A percentile compares a stretch with the other conserved stretches of the same genome.
Evolutionary conservation across 225 moss, liverwort and hornwort species (phyloP).

Genomic region (Straminergon stramineum): DNA sequence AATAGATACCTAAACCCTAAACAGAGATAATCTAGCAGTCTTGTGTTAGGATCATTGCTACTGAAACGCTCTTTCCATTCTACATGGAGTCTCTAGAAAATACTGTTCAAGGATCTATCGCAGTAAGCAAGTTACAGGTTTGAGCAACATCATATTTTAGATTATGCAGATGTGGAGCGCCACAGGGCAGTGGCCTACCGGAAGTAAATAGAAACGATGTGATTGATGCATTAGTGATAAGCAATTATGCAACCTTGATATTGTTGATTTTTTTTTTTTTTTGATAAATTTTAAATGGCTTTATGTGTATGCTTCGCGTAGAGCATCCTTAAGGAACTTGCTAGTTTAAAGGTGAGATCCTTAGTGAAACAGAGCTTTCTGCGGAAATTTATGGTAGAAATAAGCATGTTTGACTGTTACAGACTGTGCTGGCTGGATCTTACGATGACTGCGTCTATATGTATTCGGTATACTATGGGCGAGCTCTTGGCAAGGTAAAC

Average conservation of each 20-base stretch:
- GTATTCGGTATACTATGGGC: slow-evolving; percentile 96
- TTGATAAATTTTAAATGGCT: background rate
- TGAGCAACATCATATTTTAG: background rate
- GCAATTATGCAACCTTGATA: background rate
- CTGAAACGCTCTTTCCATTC: background rate
- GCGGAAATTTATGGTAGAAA: background rate
- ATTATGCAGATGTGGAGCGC: background rate
- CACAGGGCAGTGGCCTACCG: background rate
- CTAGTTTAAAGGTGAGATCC: background rate
- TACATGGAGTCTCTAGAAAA: background rate
- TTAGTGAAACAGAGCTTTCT: background rate
- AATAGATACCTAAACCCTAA: background rate
- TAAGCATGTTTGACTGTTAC: slow-evolving; percentile 21
- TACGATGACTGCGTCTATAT: slow-evolving; percentile 85
- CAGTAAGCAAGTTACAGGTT: background rate
- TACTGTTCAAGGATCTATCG: background rate
- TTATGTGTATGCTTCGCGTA: background rate
- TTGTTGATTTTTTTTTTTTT: background rate
- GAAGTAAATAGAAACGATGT: background rate
- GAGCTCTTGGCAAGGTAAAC: slow-evolving; percentile 86
- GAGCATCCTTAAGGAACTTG: background rate
- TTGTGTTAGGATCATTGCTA: background rate
- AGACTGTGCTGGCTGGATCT: slow-evolving; percentile 90
- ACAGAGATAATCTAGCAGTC: background rate
- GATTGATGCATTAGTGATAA: background rate